phyloP scores from a whole-genome alignment of 257 asterid genomes.

The Cinchona pubescens region DNA sequence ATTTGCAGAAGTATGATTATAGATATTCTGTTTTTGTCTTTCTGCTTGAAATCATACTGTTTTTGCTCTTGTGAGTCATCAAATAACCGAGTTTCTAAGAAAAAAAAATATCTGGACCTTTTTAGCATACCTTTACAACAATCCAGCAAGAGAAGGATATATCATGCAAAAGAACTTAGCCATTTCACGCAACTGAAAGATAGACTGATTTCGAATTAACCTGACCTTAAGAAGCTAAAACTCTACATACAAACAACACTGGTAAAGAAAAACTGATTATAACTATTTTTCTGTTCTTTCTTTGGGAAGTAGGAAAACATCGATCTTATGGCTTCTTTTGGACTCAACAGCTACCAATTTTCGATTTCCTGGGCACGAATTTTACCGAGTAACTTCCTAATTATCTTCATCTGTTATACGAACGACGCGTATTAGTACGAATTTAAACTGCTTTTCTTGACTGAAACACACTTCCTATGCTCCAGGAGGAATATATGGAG shows the following conservation, averaged over 20 bases:
- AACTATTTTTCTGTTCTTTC: background rate
- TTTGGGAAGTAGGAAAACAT: constrained; percentile 45
- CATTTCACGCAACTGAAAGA: too few relatives aligned
- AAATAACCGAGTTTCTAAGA: too few relatives aligned
- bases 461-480: background rate
- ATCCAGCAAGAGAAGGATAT: background rate
- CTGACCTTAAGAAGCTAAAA: background rate
- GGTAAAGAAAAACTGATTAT: background rate
- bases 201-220: background rate
- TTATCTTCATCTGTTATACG: background rate
- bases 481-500: constrained; percentile 58
- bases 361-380: constrained; percentile 73
- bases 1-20: too few relatives aligned
- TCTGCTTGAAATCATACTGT: too few relatives aligned
- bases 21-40: too few relatives aligned
- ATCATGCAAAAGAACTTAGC: background rate
- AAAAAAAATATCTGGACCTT: background rate
- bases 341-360: constrained; percentile 57
- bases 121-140: background rate
- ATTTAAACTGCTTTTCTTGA: background rate
- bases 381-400: constrained; percentile 42
- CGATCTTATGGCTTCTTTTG: constrained; percentile 58
- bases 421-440: background rate
- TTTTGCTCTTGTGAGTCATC: too few relatives aligned
- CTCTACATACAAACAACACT: background rate